These are phyloP conservation scores for Ascochyta rabiei DNA, from an alignment of 2,329 filamentous ascomycete species.

Conservation along the genomic window DNA sequence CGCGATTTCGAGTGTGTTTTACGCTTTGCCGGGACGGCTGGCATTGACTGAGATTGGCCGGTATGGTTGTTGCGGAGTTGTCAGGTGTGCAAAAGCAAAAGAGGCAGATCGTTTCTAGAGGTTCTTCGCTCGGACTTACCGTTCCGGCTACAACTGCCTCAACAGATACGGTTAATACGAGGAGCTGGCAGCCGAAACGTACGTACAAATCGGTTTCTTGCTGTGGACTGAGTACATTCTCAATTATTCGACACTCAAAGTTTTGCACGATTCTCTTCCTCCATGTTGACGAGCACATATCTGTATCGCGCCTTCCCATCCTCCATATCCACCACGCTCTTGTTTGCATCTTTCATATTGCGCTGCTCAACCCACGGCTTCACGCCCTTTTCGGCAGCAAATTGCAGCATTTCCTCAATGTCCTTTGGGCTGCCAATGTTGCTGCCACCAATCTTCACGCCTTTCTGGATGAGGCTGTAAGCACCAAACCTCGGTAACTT, in stretches of 20 bases:
- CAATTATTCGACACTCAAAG: slow-evolving; percentile 15
- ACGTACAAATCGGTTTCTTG: background rate
- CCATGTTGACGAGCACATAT: slow-evolving; percentile 42
- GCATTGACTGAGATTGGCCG: slow-evolving; percentile 4
- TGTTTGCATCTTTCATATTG: slow-evolving; percentile 61
- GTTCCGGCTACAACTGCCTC: background rate
- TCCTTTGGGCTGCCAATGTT: slow-evolving; percentile 62
- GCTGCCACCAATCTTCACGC: slow-evolving; percentile 53
- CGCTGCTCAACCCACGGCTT: slow-evolving; percentile 68
- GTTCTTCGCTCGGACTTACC: background rate
- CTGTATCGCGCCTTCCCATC: slow-evolving; percentile 59
- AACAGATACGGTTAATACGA: background rate
- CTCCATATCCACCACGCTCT: slow-evolving; percentile 63
- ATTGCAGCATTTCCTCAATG: slow-evolving; percentile 66
- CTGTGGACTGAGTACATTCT: too few species aligned
- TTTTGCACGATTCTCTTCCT: slow-evolving; percentile 32
- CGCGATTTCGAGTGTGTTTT: slow-evolving; percentile 44
- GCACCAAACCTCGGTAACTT: slow-evolving; percentile 60
- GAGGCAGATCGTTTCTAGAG: background rate
- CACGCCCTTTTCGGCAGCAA: slow-evolving; percentile 64
- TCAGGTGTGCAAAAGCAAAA: background rate
- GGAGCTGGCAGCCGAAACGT: background rate
- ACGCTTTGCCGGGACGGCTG: slow-evolving; percentile 23
- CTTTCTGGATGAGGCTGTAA: slow-evolving; percentile 64
- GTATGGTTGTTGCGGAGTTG: background rate